Conservation (phyloP, 169 alveolate species). For the Plasmodium yoelii region DNA sequence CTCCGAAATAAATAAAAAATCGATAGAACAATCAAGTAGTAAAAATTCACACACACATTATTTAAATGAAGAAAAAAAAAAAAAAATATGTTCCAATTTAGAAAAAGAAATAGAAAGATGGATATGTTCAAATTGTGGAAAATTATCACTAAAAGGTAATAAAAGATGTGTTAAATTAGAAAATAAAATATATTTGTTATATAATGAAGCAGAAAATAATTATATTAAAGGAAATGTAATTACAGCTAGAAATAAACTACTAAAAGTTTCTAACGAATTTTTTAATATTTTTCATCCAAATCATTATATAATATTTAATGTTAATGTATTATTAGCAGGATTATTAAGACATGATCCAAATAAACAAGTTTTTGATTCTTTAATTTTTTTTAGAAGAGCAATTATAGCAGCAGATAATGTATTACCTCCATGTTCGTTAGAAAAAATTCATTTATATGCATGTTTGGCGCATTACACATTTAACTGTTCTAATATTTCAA, state of each 20-base stretch:
- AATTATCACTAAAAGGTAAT: constrained; percentile 59
- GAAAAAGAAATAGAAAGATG: constrained; percentile 77
- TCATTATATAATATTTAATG: constrained; percentile 88
- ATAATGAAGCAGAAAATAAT: constrained; percentile 79
- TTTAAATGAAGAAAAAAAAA: constrained; percentile 20
- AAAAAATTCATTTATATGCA: constrained; percentile 87
- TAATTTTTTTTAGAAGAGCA: constrained; percentile 83
- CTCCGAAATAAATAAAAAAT: background rate
- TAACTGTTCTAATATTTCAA: constrained; percentile 63
- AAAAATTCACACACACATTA: background rate
- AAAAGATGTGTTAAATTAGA: constrained; percentile 77
- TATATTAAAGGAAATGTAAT: constrained; percentile 82
- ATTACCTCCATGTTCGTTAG: constrained; percentile 88
- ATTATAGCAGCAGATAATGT: constrained; percentile 88
- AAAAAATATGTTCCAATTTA: constrained; percentile 11
- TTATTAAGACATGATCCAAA: constrained; percentile 83
- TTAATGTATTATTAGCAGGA: constrained; percentile 89
- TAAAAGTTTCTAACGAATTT: constrained; percentile 81
- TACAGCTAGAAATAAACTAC: constrained; percentile 81
- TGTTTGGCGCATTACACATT: constrained; percentile 87
- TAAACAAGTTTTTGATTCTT: constrained; percentile 80
- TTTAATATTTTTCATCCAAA: constrained; percentile 88
- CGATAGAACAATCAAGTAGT: background rate
- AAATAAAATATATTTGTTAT: constrained; percentile 75
- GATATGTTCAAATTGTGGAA: constrained; percentile 87